phyloP scores from a whole-genome alignment of 192 early-diverging fungal species.

The Podila epicladia region DNA sequence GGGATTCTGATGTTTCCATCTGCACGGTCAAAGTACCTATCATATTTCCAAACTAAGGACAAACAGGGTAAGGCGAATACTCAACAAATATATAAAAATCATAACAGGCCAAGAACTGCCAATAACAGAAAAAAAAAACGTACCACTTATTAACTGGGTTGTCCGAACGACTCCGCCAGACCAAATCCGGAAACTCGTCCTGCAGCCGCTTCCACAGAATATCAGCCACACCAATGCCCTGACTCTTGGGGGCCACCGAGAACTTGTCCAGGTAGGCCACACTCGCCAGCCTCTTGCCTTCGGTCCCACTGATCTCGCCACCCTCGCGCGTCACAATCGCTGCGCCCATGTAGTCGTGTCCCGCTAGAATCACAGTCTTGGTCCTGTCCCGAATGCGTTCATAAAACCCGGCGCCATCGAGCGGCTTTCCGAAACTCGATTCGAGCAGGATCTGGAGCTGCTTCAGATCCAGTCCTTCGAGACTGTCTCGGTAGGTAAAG shows the following conservation, averaged over 20 bases:
- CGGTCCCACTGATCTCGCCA: conserved; percentile 5
- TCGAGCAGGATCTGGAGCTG: conserved; percentile 74
- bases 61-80: neutral
- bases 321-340: conserved; percentile 83
- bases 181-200: conserved; percentile 72
- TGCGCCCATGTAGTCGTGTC: conserved; percentile 89
- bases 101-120: neutral
- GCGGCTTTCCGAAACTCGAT: conserved; percentile 73
- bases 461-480: conserved; percentile 63
- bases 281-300: conserved; percentile 18
- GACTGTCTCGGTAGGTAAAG: conserved; percentile 57
- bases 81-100: neutral
- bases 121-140: neutral
- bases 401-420: conserved; percentile 69
- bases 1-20: conserved; percentile 76
- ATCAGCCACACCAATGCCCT: conserved; percentile 94
- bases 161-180: conserved; percentile 85
- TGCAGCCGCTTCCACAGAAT: conserved; percentile 90
- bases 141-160: conserved; percentile 97
- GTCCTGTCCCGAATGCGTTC: conserved; percentile 60
- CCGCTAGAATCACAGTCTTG: conserved; percentile 79
- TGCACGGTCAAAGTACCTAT: conserved; percentile 90
- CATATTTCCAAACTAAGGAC: neutral
- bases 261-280: conserved; percentile 91
- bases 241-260: conserved; percentile 82